These are phyloP conservation scores for Leucogyrophana mollusca DNA, from an alignment of 768 basidiomycete genomes.

Conservation along the genomic window DNA sequence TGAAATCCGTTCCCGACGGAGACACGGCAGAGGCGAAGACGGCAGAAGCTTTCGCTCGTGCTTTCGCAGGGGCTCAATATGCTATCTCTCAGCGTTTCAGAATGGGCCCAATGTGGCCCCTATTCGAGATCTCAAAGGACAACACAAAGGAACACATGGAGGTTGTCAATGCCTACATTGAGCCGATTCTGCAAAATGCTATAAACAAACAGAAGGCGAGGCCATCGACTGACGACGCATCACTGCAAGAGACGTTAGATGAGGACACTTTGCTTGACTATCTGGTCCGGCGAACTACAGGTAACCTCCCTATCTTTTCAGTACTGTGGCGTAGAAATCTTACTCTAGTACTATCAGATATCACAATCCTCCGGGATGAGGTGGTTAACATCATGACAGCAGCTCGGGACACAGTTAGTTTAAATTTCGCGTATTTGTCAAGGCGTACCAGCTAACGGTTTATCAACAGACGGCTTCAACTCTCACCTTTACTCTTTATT, in stretches of 20 bases:
- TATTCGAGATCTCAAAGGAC: conserved; percentile 29
- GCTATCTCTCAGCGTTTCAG: conserved; percentile 20
- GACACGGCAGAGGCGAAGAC: conserved; percentile 9
- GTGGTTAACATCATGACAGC: conserved; percentile 20
- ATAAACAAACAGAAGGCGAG: conserved; percentile 17
- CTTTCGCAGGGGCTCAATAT: conserved; percentile 23
- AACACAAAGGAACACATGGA: conserved; percentile 23
- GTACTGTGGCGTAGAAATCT: conserved; percentile 11
- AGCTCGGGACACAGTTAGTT: too few species aligned
- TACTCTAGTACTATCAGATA: too few species aligned
- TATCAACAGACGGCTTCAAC: conserved; percentile 38
- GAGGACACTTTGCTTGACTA: conserved; percentile 11
- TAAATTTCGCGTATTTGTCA: too few species aligned
- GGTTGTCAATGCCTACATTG: conserved; percentile 29
- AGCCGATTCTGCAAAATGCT: conserved; percentile 29
- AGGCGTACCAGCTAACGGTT: too few species aligned
- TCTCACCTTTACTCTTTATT: conserved; percentile 37
- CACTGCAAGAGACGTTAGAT: neutral
- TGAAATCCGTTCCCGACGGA: neutral
- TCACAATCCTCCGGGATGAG: conserved; percentile 16
- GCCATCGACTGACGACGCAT: neutral
- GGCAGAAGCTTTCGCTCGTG: conserved; percentile 20
- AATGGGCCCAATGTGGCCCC: conserved; percentile 30
- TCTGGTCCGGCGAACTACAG: conserved; percentile 7
- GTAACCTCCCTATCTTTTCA: conserved; percentile 1